Evolutionary conservation across 768 basidiomycete species (phyloP).

Genomic region (Kwoniella bestiolae): DNA sequence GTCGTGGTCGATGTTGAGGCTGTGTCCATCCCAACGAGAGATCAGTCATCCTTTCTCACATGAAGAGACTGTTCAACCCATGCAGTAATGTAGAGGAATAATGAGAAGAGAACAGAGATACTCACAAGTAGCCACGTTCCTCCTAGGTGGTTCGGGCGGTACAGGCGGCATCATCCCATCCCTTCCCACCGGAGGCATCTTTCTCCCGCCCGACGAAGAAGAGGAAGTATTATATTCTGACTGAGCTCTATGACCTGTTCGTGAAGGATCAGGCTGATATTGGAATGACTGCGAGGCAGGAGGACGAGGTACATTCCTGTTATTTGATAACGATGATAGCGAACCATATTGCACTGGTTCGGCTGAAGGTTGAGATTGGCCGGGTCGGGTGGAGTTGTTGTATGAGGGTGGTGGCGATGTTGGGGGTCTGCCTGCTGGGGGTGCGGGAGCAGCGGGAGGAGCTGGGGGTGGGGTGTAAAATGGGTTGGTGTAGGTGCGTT

Average conservation of each 20-base stretch:
- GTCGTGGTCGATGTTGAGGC: background rate
- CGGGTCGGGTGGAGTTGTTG: background rate
- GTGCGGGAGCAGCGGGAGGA: background rate
- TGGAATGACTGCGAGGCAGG: slow-evolving; percentile 14
- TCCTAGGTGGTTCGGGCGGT: slow-evolving; percentile 22
- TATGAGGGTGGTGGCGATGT: slow-evolving; percentile 24
- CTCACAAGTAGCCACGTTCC: slow-evolving; percentile 21
- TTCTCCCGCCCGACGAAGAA: slow-evolving; percentile 7
- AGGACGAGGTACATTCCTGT: background rate
- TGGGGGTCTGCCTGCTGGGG: background rate
- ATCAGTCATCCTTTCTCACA: too few relatives aligned
- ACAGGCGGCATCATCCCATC: slow-evolving; percentile 25
- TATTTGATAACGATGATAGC: slow-evolving; percentile 20
- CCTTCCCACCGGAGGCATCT: slow-evolving; percentile 15
- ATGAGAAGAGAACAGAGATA: background rate
- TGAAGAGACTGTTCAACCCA: too few relatives aligned
- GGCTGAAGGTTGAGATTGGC: background rate
- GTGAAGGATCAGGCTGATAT: slow-evolving; percentile 23
- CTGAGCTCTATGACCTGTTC: slow-evolving; percentile 22
- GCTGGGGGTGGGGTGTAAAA: slow-evolving; percentile 17
- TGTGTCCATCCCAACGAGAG: too few relatives aligned
- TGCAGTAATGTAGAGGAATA: too few relatives aligned
- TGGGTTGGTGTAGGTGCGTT: slow-evolving; percentile 19
- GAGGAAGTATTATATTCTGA: slow-evolving; percentile 2
- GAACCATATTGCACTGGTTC: slow-evolving; percentile 23